A percentile compares a stretch with the other conserved stretches of the same genome.
Conservation (phyloP, 345 rosid species). For the Citropsis articulata region DNA sequence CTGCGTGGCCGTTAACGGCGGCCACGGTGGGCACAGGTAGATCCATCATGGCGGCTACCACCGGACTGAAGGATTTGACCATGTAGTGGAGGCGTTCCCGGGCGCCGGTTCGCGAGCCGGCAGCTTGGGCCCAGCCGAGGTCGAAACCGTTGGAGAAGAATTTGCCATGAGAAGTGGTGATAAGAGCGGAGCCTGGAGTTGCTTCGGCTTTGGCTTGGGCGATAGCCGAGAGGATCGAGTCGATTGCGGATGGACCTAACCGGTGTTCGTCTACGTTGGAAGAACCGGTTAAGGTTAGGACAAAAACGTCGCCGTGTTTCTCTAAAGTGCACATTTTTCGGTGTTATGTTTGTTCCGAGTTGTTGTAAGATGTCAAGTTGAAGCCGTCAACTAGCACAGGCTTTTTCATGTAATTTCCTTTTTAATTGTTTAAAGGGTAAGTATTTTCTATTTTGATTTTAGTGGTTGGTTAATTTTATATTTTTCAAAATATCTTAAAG, state of each 20-base stretch:
- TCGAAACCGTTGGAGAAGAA: constrained; percentile 92
- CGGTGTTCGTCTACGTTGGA: constrained; percentile 50
- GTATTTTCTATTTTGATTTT: too few species aligned
- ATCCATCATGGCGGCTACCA: constrained; percentile 50
- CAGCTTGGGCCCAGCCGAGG: constrained; percentile 62
- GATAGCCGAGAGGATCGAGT: constrained; percentile 47
- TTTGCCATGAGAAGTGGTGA: constrained; percentile 66
- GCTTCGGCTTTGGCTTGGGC: constrained; percentile 51
- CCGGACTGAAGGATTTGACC: constrained; percentile 45
- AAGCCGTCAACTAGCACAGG: too few species aligned
- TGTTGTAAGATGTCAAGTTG: too few species aligned
- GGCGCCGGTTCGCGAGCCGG: constrained; percentile 38
- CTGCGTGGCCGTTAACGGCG: constrained; percentile 80
- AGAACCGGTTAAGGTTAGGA: constrained; percentile 55
- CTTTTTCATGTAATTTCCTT: too few species aligned
- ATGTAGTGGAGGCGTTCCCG: constrained; percentile 41
- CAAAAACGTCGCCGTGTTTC: constrained; percentile 55
- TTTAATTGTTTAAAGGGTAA: too few species aligned
- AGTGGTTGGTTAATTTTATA: too few species aligned
- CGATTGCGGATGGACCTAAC: constrained; percentile 45
- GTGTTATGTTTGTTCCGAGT: too few species aligned
- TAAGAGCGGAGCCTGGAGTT: constrained; percentile 58
- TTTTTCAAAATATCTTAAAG: too few species aligned
- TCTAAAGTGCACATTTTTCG: constrained; percentile 58
- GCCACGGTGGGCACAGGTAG: constrained; percentile 90